Evolutionary conservation across 176 grass and related monocot species (phyloP), one percentile per base, ranked within the genome.

Genomic region (Lolium perenne): DNA sequence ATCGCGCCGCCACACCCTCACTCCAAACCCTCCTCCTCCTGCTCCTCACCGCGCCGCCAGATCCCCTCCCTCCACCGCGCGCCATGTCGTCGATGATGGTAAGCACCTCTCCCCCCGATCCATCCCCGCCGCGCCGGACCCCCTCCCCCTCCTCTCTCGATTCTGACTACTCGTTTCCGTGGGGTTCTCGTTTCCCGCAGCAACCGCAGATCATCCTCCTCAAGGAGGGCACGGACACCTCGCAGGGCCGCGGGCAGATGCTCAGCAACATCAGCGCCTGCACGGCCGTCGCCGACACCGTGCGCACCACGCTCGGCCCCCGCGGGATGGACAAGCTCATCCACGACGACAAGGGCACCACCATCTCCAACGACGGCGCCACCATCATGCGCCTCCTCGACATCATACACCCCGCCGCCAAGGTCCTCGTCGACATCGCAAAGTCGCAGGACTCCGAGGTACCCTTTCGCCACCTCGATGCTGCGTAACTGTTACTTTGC

Each of bases 121-220:
- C 65, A 25, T 43, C 41, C 38, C 13, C 50, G 11, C 54, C 22
- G 46, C 38, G 5, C 43, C 69, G 7, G 3, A n/a, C n/a, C n/a
- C n/a, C n/a, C n/a, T n/a, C 85, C 51, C 13, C 40, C 23, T 13
- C 2, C 66, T 64, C 21, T 3, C 20, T 4, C 48, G 78, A n/a
- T 48, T 41, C 82, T 86, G 74, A 43, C 32, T 2, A 76, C 45
- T 14, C 13, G 5, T 51, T 50, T 38, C 63, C 38, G 64, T 40
- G 81, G 54, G 56, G n/a, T 56, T 68, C 18, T 48, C 4, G 7
- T 49, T 55, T 38, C 22, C 50, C 26, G 84, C 87, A 95, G 97
- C 97, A 99, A 91, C 97, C 94, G 67, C 97, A 96, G 89, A 99
- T 99, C 85, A 96, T 99, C 85, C 92, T 99, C 74, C 87, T 99